phyloP scores from a whole-genome alignment of 768 basidiomycete genomes.

The Phaeotremella skinneri region DNA sequence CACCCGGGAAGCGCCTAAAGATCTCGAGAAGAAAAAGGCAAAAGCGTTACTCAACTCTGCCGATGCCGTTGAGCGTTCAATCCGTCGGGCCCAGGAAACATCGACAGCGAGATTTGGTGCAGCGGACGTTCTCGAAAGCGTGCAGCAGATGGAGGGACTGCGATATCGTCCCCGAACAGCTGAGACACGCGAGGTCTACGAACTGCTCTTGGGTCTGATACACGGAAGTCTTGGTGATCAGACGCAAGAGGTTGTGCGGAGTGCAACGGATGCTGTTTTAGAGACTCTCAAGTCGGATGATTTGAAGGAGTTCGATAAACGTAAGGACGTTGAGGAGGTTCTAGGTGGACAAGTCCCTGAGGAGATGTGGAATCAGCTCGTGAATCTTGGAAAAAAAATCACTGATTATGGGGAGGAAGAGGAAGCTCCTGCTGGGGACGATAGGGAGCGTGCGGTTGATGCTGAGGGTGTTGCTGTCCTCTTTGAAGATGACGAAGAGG shows the following conservation, averaged over 20 bases:
- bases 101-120: conserved; percentile 61
- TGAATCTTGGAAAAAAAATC: conserved; percentile 86
- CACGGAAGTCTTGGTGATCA: conserved; percentile 87
- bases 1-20: conserved; percentile 74
- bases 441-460: conserved; percentile 81
- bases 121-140: conserved; percentile 88
- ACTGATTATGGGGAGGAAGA: conserved; percentile 93
- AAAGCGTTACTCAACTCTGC: conserved; percentile 57
- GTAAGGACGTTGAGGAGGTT: conserved; percentile 82
- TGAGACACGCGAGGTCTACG: conserved; percentile 91
- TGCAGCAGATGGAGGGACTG: conserved; percentile 87
- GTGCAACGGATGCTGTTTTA: conserved; percentile 87
- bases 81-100: conserved; percentile 60
- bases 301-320: conserved; percentile 95
- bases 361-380: conserved; percentile 77
- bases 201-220: conserved; percentile 78
- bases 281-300: conserved; percentile 83
- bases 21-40: conserved; percentile 90
- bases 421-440: conserved; percentile 67
- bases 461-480: conserved; percentile 98
- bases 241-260: conserved; percentile 91
- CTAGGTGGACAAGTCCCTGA: conserved; percentile 64
- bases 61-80: conserved; percentile 46
- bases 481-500: conserved; percentile 94
- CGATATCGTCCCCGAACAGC: conserved; percentile 88